phyloP scores from a whole-genome alignment of 495 filamentous ascomycete species.

The Chaetomium cochliodes region DNA sequence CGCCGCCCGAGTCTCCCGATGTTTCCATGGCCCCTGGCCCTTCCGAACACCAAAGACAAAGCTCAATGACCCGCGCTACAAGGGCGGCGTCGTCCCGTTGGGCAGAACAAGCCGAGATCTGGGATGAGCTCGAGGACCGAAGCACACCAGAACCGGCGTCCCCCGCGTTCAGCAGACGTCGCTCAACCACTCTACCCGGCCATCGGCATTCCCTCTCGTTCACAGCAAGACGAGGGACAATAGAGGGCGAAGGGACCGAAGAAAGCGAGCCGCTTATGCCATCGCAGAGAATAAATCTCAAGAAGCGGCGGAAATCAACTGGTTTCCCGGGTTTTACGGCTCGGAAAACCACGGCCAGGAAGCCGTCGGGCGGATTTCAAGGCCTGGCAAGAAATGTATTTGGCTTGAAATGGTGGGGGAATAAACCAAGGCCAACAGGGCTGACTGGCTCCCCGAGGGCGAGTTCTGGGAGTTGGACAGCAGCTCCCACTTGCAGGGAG shows the following conservation, averaged over 20 bases:
- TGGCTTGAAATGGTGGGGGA: constrained; percentile 45
- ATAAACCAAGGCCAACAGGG: constrained; percentile 8
- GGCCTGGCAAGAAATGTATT: constrained; percentile 41
- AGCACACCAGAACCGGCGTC: constrained; percentile 40
- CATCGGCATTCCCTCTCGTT: constrained; percentile 33
- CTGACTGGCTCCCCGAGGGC: constrained; percentile 10
- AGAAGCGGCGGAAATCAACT: constrained; percentile 49
- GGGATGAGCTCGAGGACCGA: constrained; percentile 65
- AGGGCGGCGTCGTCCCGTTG: constrained; percentile 43
- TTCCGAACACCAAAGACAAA: constrained; percentile 25
- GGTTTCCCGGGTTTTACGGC: constrained; percentile 56
- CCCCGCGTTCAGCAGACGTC: constrained; percentile 30
- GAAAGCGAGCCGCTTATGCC: constrained; percentile 23
- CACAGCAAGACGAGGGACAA: constrained; percentile 25
- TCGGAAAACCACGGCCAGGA: constrained; percentile 34
- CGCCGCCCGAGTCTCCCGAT: constrained; percentile 20
- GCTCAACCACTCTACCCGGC: constrained; percentile 42
- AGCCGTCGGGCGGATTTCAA: constrained; percentile 37
- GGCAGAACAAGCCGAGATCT: constrained; percentile 62
- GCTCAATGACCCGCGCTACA: constrained; percentile 31
- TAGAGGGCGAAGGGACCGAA: constrained; percentile 26
- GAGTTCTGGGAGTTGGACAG: constrained; percentile 1
- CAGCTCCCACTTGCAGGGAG: constrained; percentile 17
- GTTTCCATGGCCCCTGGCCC: constrained; percentile 1
- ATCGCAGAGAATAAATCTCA: constrained; percentile 35